phyloP scores from a whole-genome alignment of 1,284 basidiomycete genomes.

The Filobasidium uniguttulatum region DNA sequence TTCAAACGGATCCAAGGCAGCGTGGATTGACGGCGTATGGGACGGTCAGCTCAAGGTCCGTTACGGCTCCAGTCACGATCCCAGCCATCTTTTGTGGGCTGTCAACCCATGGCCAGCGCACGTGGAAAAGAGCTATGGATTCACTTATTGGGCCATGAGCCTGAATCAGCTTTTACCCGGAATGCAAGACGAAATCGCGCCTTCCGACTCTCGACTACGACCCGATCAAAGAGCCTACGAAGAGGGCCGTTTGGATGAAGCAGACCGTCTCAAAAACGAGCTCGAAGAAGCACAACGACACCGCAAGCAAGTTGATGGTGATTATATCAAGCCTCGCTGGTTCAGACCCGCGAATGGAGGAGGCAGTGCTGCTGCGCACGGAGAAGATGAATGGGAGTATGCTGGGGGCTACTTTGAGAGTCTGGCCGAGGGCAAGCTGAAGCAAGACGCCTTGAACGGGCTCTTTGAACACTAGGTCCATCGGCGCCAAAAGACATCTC shows the following conservation, averaged over 20 bases:
- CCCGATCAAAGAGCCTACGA: constrained; percentile 80
- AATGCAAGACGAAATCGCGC: constrained; percentile 53
- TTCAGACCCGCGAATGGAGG: constrained; percentile 47
- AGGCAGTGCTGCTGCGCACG: constrained; percentile 18
- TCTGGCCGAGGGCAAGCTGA: constrained; percentile 35
- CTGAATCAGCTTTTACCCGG: constrained; percentile 68
- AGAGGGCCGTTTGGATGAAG: constrained; percentile 58
- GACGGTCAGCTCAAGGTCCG: constrained; percentile 49
- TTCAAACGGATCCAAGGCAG: constrained; percentile 40
- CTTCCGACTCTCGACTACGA: constrained; percentile 70
- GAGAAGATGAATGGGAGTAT: constrained; percentile 53
- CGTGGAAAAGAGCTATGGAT: constrained; percentile 61
- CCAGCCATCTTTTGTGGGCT: constrained; percentile 46
- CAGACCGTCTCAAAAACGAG: constrained; percentile 59
- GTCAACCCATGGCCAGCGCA: constrained; percentile 56
- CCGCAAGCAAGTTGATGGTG: constrained; percentile 33
- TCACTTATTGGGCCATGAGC: constrained; percentile 62
- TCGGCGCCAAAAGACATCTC: no score
- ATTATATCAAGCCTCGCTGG: constrained; percentile 52
- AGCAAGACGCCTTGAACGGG: constrained; percentile 2
- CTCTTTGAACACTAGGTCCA: constrained; percentile 7
- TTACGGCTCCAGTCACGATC: constrained; percentile 16
- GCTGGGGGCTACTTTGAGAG: constrained; percentile 70
- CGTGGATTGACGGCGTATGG: constrained; percentile 67
- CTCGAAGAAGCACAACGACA: constrained; percentile 49